These are phyloP conservation scores for Thelonectria rubi DNA, from an alignment of 2,329 filamentous ascomycete species.

Conservation along the genomic window DNA sequence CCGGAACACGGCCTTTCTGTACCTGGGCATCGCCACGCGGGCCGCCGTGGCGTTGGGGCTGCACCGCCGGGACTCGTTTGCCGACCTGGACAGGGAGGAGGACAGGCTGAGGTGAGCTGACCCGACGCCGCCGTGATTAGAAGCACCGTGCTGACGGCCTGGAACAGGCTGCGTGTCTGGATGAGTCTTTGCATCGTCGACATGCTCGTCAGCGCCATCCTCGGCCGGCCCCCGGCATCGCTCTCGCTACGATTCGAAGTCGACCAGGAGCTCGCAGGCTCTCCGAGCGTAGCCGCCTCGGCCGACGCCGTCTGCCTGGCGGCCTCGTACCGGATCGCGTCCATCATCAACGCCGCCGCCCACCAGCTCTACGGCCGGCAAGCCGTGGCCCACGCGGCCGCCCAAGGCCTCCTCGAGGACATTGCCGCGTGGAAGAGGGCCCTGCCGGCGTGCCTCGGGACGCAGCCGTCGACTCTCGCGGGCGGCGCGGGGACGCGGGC, in stretches of 20 bases:
- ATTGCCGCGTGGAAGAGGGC: constrained; percentile 57
- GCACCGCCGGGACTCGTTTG: constrained; percentile 49
- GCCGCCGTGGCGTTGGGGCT: constrained; percentile 66
- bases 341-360: constrained; percentile 56
- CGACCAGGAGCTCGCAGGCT: constrained; percentile 23
- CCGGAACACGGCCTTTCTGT: constrained; percentile 73
- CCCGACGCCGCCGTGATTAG: too few species aligned
- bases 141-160: background rate
- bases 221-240: constrained; percentile 50
- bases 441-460: constrained; percentile 50
- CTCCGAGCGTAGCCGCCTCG: constrained; percentile 22
- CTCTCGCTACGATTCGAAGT: constrained; percentile 20
- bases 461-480: constrained; percentile 7
- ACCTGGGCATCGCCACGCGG: constrained; percentile 66
- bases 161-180: constrained; percentile 47
- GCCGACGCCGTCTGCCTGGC: constrained; percentile 46
- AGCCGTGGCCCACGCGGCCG: constrained; percentile 40
- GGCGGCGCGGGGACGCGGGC: constrained; percentile 32
- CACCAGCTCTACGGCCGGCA: constrained; percentile 54
- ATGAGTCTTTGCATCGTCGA: constrained; percentile 52
- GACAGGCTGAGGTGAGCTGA: constrained; percentile 34
- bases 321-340: constrained; percentile 53
- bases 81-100: constrained; percentile 19
- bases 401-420: constrained; percentile 53
- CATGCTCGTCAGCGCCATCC: constrained; percentile 50